phyloP scores from a whole-genome alignment of 345 rosid species.

The Hibiscus mutabilis region DNA sequence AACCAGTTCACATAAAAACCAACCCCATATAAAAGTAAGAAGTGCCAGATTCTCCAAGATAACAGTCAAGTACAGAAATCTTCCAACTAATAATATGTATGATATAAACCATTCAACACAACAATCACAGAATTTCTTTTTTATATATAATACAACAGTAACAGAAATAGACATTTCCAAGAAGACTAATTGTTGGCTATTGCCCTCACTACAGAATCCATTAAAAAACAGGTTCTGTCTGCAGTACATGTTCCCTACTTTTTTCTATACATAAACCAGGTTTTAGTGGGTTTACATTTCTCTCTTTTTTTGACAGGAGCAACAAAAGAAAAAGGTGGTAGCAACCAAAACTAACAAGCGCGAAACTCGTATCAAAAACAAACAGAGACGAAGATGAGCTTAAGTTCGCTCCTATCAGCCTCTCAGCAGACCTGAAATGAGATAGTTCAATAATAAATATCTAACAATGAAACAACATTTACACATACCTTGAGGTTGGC shows the following conservation, averaged over 20 bases:
- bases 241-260: constrained; percentile 28
- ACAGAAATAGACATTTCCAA: constrained; percentile 37
- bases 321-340: constrained; percentile 30
- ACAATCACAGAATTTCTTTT: constrained; percentile 19
- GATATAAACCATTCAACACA: constrained; percentile 21
- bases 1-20: constrained; percentile 12
- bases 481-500: constrained; percentile 88
- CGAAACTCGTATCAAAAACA: constrained; percentile 61
- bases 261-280: constrained; percentile 35
- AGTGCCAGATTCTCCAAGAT: constrained; percentile 13
- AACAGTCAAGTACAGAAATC: constrained; percentile 19
- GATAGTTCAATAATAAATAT: constrained; percentile 39
- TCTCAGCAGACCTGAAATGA: constrained; percentile 77
- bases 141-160: constrained; percentile 37
- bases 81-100: constrained; percentile 16
- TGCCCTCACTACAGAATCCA: constrained; percentile 46
- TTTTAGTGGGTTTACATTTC: constrained; percentile 42
- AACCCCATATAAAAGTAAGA: constrained; percentile 14
- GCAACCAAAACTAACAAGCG: constrained; percentile 63
- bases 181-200: constrained; percentile 28
- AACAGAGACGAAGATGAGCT: constrained; percentile 72
- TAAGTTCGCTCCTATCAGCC: constrained; percentile 88
- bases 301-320: constrained; percentile 48
- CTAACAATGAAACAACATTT: constrained; percentile 28
- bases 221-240: constrained; percentile 41